These are phyloP conservation scores for Malus sieversii DNA, from an alignment of 306 rosid genomes.

Conservation along the genomic window DNA sequence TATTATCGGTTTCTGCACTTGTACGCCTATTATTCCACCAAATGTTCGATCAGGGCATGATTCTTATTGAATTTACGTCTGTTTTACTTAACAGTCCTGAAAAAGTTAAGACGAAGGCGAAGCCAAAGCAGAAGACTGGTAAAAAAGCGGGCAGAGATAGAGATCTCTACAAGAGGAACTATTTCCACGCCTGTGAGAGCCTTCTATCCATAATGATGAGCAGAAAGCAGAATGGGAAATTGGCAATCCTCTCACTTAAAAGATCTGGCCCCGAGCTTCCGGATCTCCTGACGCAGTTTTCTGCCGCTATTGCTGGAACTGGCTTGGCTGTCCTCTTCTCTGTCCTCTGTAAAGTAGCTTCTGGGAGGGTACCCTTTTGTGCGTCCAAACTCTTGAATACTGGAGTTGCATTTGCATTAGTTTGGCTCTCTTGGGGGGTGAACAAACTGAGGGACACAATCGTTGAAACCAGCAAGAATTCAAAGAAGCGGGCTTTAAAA, in stretches of 20 bases:
- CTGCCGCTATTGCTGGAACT: slow-evolving; percentile 78
- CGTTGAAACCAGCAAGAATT: slow-evolving; percentile 40
- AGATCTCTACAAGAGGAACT: slow-evolving; percentile 62
- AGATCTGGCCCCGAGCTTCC: slow-evolving; percentile 74
- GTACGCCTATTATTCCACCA: background rate
- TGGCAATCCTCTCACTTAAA: slow-evolving; percentile 46
- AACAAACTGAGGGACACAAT: slow-evolving; percentile 52
- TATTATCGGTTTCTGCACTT: background rate
- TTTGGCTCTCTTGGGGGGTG: slow-evolving; percentile 81
- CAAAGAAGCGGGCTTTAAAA: slow-evolving; percentile 40
- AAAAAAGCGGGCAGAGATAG: slow-evolving; percentile 51
- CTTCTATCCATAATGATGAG: slow-evolving; percentile 59
- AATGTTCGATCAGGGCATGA: slow-evolving; percentile 2
- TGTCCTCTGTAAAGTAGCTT: slow-evolving; percentile 43
- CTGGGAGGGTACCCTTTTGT: slow-evolving; percentile 50
- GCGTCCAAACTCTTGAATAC: slow-evolving; percentile 46
- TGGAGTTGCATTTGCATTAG: slow-evolving; percentile 61
- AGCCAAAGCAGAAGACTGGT: slow-evolving; percentile 38
- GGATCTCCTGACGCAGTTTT: slow-evolving; percentile 61
- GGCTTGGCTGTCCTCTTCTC: slow-evolving; percentile 72
- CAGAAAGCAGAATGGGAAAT: slow-evolving; percentile 37
- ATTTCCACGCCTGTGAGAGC: slow-evolving; percentile 71
- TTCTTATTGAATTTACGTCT: slow-evolving; percentile 1
- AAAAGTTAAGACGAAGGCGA: slow-evolving; percentile 52
- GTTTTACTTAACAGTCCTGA: slow-evolving; percentile 52